Evolutionary conservation across 2,329 filamentous ascomycete genomes (phyloP).

Genomic region (Epichloe amarillans): DNA sequence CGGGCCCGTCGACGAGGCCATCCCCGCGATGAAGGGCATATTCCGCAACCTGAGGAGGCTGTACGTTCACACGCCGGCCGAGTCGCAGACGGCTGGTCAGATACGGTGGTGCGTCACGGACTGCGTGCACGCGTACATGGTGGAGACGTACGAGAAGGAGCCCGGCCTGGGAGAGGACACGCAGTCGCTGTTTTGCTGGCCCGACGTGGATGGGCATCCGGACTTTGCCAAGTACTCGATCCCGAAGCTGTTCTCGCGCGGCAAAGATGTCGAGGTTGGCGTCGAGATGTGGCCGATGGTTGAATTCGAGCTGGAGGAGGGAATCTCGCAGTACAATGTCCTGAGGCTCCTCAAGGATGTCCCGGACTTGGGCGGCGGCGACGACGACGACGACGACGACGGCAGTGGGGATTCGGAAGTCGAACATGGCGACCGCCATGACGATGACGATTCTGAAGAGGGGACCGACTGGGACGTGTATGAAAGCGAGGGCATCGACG

Average conservation of each 20-base stretch:
- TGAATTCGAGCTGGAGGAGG: slow-evolving; percentile 13
- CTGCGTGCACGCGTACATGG: slow-evolving; percentile 14
- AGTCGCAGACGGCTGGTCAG: background rate
- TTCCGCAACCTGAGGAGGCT: slow-evolving; percentile 17
- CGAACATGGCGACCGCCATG: slow-evolving; percentile 5
- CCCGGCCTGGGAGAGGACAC: slow-evolving; percentile 13
- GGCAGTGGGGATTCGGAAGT: background rate
- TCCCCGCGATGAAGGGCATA: background rate
- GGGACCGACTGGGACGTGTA: slow-evolving; percentile 17
- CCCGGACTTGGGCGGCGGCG: slow-evolving; percentile 1
- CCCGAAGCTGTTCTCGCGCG: slow-evolving; percentile 3
- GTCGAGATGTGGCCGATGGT: slow-evolving; percentile 19
- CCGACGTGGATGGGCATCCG: slow-evolving; percentile 16
- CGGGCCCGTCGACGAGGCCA: slow-evolving; percentile 1
- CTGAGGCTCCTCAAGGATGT: slow-evolving; percentile 6
- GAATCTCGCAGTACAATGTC: slow-evolving; percentile 9
- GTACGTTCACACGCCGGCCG: slow-evolving; percentile 8
- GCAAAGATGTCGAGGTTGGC: slow-evolving; percentile 1
- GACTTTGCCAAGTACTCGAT: slow-evolving; percentile 17
- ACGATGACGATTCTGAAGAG: slow-evolving; percentile 7
- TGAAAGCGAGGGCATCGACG: slow-evolving; percentile 27
- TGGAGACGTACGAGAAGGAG: slow-evolving; percentile 15
- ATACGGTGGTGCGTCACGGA: slow-evolving; percentile 21
- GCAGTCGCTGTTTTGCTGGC: slow-evolving; percentile 19
- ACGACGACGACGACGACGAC: slow-evolving; percentile 6